Base-by-base conservation (phyloP, 768 basidiomycete genomes). In the Paxillus rubicundulus region DNA sequence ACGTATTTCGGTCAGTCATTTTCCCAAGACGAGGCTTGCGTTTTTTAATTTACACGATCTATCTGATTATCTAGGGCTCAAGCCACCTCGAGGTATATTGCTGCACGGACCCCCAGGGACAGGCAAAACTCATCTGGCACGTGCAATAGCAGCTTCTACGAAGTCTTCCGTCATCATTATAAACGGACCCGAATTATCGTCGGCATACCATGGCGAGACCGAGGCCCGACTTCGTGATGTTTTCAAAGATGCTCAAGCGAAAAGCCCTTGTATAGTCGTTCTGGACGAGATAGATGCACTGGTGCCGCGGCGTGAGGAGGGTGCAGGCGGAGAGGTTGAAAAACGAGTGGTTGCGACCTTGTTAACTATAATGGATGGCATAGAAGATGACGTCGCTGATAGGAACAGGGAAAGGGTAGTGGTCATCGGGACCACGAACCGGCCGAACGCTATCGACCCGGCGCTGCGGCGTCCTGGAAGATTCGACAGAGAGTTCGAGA, bases 21-120 rank as follows among this genome's bases (percentile, higher is more conserved):
- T 43, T 12, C 30, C 14, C 24, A 27, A 38, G 9, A 50, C 50
- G 40, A 5, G 24, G 24, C 33, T 50, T 53, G 32, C 21, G 10
- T 57, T 77, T 57, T 77, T 45, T 49, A 40, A 49, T 45, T 57
- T 51, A 48, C 20, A 30, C 21, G 20, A n/a, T 36, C 37, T 17
- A 49, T n/a, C 30, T 48, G 41, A 45, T 54, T n/a, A 50, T 46
- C 20, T 49, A 82, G 92, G 90, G 33, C 77, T 99, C n/a, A 94
- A 90, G 61, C 95, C 96, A 14, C 95, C 96, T n/a, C 85, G 91
- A 42, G 97, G 97, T 4, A 88, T 98, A 41, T 80, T 98, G 17
- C 81, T 99, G 2, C 87, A 98, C 68, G 97, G 97, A 10, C 95
- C 94, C 10, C 93, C 97, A 3, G 97, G 97, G 34, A 98, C 97